Percentiles rank a stretch among this genome's conserved stretches.
Evolutionary conservation across 2,329 filamentous ascomycete species (phyloP).

Genomic region (Paecilomyces fulvus): DNA sequence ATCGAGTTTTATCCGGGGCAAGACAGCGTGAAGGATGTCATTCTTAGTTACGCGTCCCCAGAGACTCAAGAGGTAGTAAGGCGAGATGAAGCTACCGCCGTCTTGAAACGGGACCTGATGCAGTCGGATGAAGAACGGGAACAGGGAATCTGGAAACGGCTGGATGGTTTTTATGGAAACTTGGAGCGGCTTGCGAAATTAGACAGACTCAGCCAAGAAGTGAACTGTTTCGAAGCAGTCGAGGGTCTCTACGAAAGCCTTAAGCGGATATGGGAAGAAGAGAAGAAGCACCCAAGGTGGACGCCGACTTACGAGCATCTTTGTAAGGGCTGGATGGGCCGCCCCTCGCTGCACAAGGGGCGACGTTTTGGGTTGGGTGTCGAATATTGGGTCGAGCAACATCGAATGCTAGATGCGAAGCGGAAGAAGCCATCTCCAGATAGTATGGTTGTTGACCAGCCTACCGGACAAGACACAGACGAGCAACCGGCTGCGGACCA

Average conservation of each 20-base stretch:
- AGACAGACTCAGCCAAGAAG: slow-evolving; percentile 36
- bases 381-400: slow-evolving; percentile 35
- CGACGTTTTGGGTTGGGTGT: slow-evolving; percentile 32
- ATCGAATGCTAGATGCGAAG: slow-evolving; percentile 25
- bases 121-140: slow-evolving; percentile 24
- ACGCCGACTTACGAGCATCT: slow-evolving; percentile 28
- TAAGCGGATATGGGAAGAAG: slow-evolving; percentile 35
- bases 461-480: slow-evolving; percentile 9
- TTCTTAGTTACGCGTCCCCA: slow-evolving; percentile 34
- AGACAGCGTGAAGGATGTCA: slow-evolving; percentile 36
- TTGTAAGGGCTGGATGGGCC: slow-evolving; percentile 34
- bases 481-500: slow-evolving; percentile 12
- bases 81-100: slow-evolving; percentile 34
- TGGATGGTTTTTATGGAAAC: slow-evolving; percentile 34
- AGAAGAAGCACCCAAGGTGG: slow-evolving; percentile 24
- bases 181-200: slow-evolving; percentile 36
- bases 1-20: slow-evolving; percentile 34
- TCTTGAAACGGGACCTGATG: slow-evolving; percentile 33
- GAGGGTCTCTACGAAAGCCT: slow-evolving; percentile 35
- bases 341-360: slow-evolving; percentile 32
- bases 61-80: slow-evolving; percentile 32
- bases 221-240: slow-evolving; percentile 40
- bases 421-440: slow-evolving; percentile 16
- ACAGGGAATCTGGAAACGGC: slow-evolving; percentile 25
- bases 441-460: slow-evolving; percentile 25